Percentiles rank a stretch among this genome's conserved stretches.
Conservation (phyloP, 1,284 basidiomycete genomes). For the Coniophora puteana region DNA sequence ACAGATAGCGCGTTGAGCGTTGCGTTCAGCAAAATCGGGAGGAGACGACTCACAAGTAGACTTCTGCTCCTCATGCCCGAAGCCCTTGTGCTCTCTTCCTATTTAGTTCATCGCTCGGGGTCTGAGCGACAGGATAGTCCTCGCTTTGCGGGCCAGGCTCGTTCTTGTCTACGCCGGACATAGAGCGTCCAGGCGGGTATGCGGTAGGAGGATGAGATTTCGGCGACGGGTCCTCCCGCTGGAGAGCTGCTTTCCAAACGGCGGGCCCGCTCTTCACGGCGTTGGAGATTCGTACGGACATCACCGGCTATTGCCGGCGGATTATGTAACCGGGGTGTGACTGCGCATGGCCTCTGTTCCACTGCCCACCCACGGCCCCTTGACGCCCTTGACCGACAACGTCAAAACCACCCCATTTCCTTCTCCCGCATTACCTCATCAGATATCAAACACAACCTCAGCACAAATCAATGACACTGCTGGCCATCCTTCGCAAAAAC, state of each 20-base stretch:
- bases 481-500: too few relatives aligned
- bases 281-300: slow-evolving; percentile 8
- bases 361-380: slow-evolving; percentile 28
- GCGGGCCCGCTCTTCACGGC: too few relatives aligned
- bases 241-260: slow-evolving; percentile 26
- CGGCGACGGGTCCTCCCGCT: slow-evolving; percentile 17
- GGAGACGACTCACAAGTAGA: slow-evolving; percentile 58
- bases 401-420: too few relatives aligned
- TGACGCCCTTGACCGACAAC: too few relatives aligned
- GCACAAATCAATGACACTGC: too few relatives aligned
- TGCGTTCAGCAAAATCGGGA: slow-evolving; percentile 5
- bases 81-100: slow-evolving; percentile 91
- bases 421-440: too few relatives aligned
- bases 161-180: slow-evolving; percentile 55
- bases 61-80: slow-evolving; percentile 74
- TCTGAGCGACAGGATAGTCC: slow-evolving; percentile 30
- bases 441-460: too few relatives aligned
- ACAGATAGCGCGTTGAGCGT: too few relatives aligned
- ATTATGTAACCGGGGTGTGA: slow-evolving; percentile 13
- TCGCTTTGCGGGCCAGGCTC: slow-evolving; percentile 52
- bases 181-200: slow-evolving; percentile 12
- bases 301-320: slow-evolving; percentile 9
- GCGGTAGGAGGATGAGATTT: slow-evolving; percentile 1
- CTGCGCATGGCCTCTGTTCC: slow-evolving; percentile 26
- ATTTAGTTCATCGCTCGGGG: slow-evolving; percentile 36